phyloP scores from a whole-genome alignment of 352 stramenopile species.

The Phytopythium sindhum region DNA sequence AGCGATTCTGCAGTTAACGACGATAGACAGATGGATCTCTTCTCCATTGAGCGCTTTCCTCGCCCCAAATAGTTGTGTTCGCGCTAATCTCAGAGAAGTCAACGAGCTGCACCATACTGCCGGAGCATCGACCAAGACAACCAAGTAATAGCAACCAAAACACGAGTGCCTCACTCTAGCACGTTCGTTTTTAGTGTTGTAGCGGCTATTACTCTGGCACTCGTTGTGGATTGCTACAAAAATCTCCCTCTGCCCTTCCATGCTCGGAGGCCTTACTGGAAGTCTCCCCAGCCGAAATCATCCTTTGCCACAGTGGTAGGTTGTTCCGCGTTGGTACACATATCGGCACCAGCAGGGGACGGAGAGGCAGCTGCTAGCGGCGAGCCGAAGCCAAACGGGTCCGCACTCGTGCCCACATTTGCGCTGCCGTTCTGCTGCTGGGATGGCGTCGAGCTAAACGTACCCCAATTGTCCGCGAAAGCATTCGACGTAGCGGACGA shows the following conservation, averaged over 20 bases:
- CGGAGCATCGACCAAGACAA: too few species aligned
- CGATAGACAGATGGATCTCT: too few species aligned
- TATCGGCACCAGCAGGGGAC: background rate
- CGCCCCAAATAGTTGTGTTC: too few species aligned
- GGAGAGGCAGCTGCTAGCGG: background rate
- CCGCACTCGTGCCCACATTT: background rate
- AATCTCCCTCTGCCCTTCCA: background rate
- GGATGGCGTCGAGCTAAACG: constrained; percentile 2
- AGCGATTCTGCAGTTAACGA: too few species aligned
- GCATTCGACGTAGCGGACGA: background rate
- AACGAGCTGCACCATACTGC: too few species aligned
- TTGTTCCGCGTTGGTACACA: background rate
- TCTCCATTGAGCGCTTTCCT: too few species aligned
- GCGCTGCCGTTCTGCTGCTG: background rate
- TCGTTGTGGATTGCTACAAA: background rate
- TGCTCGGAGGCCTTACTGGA: constrained; percentile 9
- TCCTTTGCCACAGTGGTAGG: constrained; percentile 3
- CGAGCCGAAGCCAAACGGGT: constrained; percentile 1
- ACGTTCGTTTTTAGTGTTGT: too few species aligned
- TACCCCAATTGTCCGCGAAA: constrained; percentile 2
- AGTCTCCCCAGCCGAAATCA: constrained; percentile 23
- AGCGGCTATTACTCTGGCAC: background rate
- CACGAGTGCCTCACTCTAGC: too few species aligned
- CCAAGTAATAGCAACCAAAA: too few species aligned
- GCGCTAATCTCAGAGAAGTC: too few species aligned